phyloP scores from a whole-genome alignment of 148 eudicot genomes.

The Oxyria digyna region DNA sequence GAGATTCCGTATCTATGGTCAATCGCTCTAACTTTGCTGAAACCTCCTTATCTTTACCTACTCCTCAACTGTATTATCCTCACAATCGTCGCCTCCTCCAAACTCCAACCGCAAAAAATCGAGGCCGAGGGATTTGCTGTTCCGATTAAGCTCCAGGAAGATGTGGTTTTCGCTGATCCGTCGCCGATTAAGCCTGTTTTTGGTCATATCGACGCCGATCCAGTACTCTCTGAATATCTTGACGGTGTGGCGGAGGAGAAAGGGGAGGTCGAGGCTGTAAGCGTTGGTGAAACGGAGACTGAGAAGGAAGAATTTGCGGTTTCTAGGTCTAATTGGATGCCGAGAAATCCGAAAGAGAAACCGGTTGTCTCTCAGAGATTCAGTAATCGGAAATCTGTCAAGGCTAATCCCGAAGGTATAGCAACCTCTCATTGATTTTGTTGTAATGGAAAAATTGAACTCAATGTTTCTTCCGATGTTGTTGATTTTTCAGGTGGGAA shows the following conservation, averaged over 20 bases:
- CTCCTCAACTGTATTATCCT: constrained; percentile 65
- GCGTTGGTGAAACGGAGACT: neutral
- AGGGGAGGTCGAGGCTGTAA: neutral
- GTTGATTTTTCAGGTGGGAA: constrained; percentile 26
- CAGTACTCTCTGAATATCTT: neutral
- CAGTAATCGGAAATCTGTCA: constrained; percentile 41
- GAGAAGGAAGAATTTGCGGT: constrained; percentile 22
- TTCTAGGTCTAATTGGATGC: constrained; percentile 18
- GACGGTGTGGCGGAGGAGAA: neutral
- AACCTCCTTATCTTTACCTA: constrained; percentile 72
- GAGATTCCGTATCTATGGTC: constrained; percentile 37
- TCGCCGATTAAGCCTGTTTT: neutral
- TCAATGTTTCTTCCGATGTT: no score
- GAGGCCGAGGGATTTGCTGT: neutral
- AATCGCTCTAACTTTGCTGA: constrained; percentile 21
- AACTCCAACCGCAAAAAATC: constrained; percentile 19
- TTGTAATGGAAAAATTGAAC: neutral
- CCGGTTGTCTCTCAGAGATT: constrained; percentile 56
- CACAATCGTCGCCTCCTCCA: constrained; percentile 53
- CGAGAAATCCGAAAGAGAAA: constrained; percentile 23
- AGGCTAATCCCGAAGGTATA: constrained; percentile 58
- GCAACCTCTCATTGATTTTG: neutral
- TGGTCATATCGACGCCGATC: neutral
- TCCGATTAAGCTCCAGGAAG: constrained; percentile 24
- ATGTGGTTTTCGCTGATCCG: constrained; percentile 8